These are phyloP conservation scores for Metschnikowia koreensis DNA, from an alignment of 805 yeast genomes.

Conservation along the genomic window DNA sequence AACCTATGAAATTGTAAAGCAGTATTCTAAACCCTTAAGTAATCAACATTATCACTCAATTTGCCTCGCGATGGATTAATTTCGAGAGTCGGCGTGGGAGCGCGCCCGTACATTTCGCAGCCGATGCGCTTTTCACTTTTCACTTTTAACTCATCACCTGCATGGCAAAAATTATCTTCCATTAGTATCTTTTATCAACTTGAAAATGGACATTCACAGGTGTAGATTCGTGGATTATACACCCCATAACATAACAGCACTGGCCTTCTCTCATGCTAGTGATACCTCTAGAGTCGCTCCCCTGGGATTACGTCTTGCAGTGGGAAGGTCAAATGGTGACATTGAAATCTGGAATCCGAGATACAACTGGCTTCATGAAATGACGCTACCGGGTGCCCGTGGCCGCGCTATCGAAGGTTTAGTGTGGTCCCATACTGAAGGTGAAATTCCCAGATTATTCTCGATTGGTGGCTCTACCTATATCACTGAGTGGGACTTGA, in stretches of 20 bases:
- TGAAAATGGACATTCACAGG: conserved; percentile 73
- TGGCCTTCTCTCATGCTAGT: conserved; percentile 64
- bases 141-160: conserved; percentile 16
- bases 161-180: conserved; percentile 15
- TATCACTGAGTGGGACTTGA: conserved; percentile 88
- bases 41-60: neutral
- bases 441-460: conserved; percentile 64
- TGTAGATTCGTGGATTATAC: conserved; percentile 88
- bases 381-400: conserved; percentile 67
- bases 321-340: conserved; percentile 92
- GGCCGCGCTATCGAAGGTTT: conserved; percentile 88
- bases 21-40: neutral
- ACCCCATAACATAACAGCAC: conserved; percentile 79
- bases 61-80: neutral
- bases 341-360: conserved; percentile 94
- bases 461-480: conserved; percentile 92
- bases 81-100: neutral
- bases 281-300: conserved; percentile 34
- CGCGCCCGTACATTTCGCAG: conserved; percentile 14
- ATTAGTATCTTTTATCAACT: neutral
- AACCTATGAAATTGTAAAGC: too few species aligned
- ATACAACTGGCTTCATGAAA: conserved; percentile 77
- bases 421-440: conserved; percentile 63
- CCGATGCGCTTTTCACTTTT: conserved; percentile 12
- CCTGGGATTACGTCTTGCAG: conserved; percentile 70